Percentiles rank a stretch among this genome's conserved stretches.
Evolutionary conservation across 352 stramenopile genomes (phyloP).

Genomic region (Pythium folliculosum): DNA sequence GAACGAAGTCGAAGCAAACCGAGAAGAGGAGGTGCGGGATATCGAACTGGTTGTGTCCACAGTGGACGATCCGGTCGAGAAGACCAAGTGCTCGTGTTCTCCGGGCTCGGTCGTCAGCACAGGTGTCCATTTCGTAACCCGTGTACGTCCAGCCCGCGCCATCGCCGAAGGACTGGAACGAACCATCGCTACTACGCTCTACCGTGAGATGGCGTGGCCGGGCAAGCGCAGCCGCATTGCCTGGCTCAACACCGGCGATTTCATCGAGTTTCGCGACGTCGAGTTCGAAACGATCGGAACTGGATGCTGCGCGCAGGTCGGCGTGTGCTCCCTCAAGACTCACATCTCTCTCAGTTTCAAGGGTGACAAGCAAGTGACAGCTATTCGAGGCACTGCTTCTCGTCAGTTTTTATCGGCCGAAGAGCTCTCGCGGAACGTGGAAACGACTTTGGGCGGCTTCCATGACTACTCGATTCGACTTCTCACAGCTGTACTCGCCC

Average conservation of each 20-base stretch:
- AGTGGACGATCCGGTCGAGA: background rate
- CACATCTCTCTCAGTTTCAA: conserved; percentile 38
- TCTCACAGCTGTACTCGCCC: conserved; percentile 41
- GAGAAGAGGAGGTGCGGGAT: background rate
- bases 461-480: conserved; percentile 38
- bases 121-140: conserved; percentile 44
- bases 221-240: conserved; percentile 32
- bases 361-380: background rate
- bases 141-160: conserved; percentile 34
- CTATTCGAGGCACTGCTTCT: too few relatives aligned
- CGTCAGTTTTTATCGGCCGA: conserved; percentile 30
- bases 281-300: conserved; percentile 25
- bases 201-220: conserved; percentile 46
- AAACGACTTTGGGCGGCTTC: conserved; percentile 42
- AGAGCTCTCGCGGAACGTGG: conserved; percentile 36
- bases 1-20: background rate
- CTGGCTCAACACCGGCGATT: conserved; percentile 52
- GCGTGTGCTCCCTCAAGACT: conserved; percentile 27
- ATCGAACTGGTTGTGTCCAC: conserved; percentile 11
- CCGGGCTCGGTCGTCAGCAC: conserved; percentile 27
- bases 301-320: conserved; percentile 45
- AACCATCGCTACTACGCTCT: conserved; percentile 37
- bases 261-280: conserved; percentile 32
- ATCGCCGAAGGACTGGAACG: conserved; percentile 44
- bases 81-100: conserved; percentile 36